Base-by-base conservation (phyloP, 2,329 filamentous ascomycete species). In the Phyllachora maydis region DNA sequence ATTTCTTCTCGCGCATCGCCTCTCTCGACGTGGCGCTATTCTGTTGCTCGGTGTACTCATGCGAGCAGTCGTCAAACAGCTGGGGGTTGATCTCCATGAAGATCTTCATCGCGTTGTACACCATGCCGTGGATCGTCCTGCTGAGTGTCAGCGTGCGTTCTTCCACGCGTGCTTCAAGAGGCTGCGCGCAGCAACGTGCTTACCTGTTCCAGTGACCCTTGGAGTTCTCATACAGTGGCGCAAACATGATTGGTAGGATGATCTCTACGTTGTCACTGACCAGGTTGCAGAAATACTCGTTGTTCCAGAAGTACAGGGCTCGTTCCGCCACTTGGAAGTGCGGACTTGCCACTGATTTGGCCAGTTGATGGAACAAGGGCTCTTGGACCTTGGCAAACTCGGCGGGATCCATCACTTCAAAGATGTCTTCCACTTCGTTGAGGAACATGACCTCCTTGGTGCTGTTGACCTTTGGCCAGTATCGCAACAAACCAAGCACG, bases 81-180 rank as follows among this genome's bases (percentile, higher is more conserved):
- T 93, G 83, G 7, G 88, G 88, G 46, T 95, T 95, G 41, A 98
- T 93, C 47, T 98, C 88, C 88, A 98, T 98, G 50, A 98, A 98
- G 18, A 98, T 65, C 48, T 98, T 98, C 88, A 98, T 95, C 27
- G 88, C 88, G 41, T 95, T 98, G 49, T 95, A 95, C 8, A 98
- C 88, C 85, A 98, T 95, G 45, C 88, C 88, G 43, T 98, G 88
- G 35, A 98, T 98, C 6, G 88, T 98, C 40, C 88, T 95, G 33
- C 2, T 6, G 23, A 7, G 9, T 13, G 31, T 57, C 39, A 58
- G 49, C 15, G 11, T n/a, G n/a, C n/a, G n/a, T 8, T 16, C 11
- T 11, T 16, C 11, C 10, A 10, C 5, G 14, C 16, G 7, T 13
- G 12, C 12, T 8, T 8, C 11, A 18, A 14, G 19, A 12, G 13